A percentile compares a stretch with the other conserved stretches of the same genome.
Evolutionary conservation across 805 yeast species (phyloP).

Genomic region (Metschnikowia kofuensis): DNA sequence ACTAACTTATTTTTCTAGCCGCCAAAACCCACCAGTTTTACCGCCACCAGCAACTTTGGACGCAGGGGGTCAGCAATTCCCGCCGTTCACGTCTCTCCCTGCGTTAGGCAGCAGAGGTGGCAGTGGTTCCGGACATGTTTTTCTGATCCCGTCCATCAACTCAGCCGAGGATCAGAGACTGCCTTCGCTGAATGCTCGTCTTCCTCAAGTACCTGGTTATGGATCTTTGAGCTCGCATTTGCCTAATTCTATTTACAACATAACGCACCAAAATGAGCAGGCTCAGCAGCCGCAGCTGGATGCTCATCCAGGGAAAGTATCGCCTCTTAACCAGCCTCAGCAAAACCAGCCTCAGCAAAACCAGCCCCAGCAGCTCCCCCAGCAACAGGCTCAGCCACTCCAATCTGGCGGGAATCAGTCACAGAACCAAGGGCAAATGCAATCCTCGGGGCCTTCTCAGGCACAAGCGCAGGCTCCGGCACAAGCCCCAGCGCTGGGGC

Average conservation of each 20-base stretch:
- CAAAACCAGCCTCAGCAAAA: neutral
- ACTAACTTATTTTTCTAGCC: conserved; percentile 38
- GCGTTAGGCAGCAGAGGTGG: conserved; percentile 43
- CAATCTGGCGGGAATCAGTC: conserved; percentile 8
- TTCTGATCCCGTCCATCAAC: conserved; percentile 48
- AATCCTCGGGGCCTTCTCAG: neutral
- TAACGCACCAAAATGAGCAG: conserved; percentile 29
- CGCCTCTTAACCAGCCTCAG: conserved; percentile 1
- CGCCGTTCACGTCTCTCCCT: conserved; percentile 52
- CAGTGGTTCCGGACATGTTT: conserved; percentile 42
- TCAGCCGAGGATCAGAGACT: conserved; percentile 27
- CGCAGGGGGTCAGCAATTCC: conserved; percentile 43
- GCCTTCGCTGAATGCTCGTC: conserved; percentile 11
- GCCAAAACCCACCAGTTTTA: conserved; percentile 57
- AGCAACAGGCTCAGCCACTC: conserved; percentile 12
- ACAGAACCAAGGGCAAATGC: conserved; percentile 13
- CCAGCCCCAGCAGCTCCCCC: conserved; percentile 7
- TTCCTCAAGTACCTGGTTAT: conserved; percentile 19
- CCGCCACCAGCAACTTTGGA: conserved; percentile 59
- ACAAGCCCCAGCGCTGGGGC: conserved; percentile 23
- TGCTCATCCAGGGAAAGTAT: neutral
- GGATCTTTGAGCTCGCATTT: conserved; percentile 17
- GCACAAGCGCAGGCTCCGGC: neutral
- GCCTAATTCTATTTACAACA: conserved; percentile 17
- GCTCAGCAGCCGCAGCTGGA: conserved; percentile 15